Percentiles rank a stretch among this genome's conserved stretches.
Conservation (phyloP, 1,139 yeast genomes). For the Ogataea hybrid region DNA sequence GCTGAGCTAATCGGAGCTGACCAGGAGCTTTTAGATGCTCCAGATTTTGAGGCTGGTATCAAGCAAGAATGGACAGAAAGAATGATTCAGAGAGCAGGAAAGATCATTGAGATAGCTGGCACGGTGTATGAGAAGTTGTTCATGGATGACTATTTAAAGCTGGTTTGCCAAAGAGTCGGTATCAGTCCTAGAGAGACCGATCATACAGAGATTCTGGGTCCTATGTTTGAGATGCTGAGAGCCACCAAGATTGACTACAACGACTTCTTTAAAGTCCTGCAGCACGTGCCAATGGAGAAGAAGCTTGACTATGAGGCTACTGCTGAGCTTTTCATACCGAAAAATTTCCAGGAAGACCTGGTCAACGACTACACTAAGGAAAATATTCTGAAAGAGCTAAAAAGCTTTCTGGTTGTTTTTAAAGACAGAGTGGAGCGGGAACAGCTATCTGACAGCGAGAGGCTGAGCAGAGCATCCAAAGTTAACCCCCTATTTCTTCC, state of each 20-base stretch:
- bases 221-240: constrained; percentile 61
- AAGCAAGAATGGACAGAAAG: constrained; percentile 49
- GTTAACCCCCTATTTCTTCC: constrained; percentile 82
- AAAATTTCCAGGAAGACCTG: constrained; percentile 22
- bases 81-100: constrained; percentile 61
- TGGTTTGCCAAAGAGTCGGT: constrained; percentile 72
- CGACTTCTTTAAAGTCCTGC: constrained; percentile 67
- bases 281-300: constrained; percentile 38
- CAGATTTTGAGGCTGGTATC: constrained; percentile 35
- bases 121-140: constrained; percentile 64
- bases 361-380: constrained; percentile 33
- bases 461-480: constrained; percentile 40
- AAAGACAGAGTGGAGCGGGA: constrained; percentile 40
- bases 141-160: constrained; percentile 54
- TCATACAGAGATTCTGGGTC: constrained; percentile 52
- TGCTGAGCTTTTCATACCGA: constrained; percentile 28
- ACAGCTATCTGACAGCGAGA: constrained; percentile 35
- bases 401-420: constrained; percentile 42
- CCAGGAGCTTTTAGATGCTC: constrained; percentile 43
- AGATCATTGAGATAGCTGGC: constrained; percentile 61
- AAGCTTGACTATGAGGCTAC: constrained; percentile 30
- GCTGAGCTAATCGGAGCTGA: constrained; percentile 82
- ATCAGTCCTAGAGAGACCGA: constrained; percentile 43
- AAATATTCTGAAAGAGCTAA: constrained; percentile 36
- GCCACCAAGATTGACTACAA: constrained; percentile 75